Evolutionary conservation across 331 rosid species (phyloP).

Genomic region (Saraca asoca): DNA sequence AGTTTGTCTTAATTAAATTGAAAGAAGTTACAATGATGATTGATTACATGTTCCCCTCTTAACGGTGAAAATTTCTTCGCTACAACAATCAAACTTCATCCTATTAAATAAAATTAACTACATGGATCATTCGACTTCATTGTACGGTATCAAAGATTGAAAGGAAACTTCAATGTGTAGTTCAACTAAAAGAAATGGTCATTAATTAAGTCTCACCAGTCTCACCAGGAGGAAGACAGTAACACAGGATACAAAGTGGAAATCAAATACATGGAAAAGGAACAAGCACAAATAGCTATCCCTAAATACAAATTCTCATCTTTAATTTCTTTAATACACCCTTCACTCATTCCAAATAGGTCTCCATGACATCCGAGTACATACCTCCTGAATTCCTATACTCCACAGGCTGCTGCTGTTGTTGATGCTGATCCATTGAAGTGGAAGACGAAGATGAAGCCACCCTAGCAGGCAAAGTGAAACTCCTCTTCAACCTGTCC

Average conservation of each 20-base stretch:
- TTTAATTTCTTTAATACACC: slow-evolving; percentile 3
- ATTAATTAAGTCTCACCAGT: slow-evolving; percentile 37
- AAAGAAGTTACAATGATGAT: no score
- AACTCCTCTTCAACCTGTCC: slow-evolving; percentile 85
- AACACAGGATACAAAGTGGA: slow-evolving; percentile 48
- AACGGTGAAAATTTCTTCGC: no score
- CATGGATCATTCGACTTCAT: no score
- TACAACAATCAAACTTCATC: no score
- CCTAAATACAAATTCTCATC: slow-evolving; percentile 63
- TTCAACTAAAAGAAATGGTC: slow-evolving; percentile 48
- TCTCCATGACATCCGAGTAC: slow-evolving; percentile 92
- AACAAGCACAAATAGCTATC: slow-evolving; percentile 44
- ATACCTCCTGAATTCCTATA: slow-evolving; percentile 70
- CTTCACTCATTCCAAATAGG: slow-evolving; percentile 70
- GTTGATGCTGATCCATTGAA: slow-evolving; percentile 75
- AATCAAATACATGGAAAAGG: slow-evolving; percentile 45
- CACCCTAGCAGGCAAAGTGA: slow-evolving; percentile 81
- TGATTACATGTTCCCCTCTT: no score
- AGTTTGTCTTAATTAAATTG: no score
- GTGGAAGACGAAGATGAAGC: slow-evolving; percentile 85
- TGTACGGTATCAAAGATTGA: neutral
- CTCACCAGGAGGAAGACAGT: slow-evolving; percentile 42
- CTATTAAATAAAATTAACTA: no score
- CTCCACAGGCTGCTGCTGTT: slow-evolving; percentile 58
- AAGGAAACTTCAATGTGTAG: slow-evolving; percentile 37